Evolutionary conservation across 257 asterid genomes (phyloP).

Genomic region (Gynochthodes officinalis): DNA sequence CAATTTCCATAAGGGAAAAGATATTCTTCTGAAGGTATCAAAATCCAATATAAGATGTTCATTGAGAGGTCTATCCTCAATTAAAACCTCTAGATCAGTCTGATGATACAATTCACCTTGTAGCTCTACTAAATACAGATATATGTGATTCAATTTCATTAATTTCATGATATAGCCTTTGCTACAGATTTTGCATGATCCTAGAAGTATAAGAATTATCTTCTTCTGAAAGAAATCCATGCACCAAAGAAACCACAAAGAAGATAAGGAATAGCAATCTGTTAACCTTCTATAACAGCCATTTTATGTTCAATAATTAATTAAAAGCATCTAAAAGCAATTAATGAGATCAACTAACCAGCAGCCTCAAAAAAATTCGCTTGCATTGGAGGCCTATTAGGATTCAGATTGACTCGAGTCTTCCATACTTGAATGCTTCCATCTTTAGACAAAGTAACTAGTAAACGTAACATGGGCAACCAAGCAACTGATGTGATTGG

Average conservation of each 20-base stretch:
- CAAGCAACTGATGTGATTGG: constrained; percentile 92
- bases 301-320: constrained; percentile 3
- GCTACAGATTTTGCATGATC: neutral
- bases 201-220: neutral
- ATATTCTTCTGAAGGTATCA: neutral
- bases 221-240: neutral
- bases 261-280: neutral
- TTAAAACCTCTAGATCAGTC: neutral
- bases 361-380: constrained; percentile 97
- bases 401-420: constrained; percentile 79
- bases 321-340: constrained; percentile 5
- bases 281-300: neutral
- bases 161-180: neutral
- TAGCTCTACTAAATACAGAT: neutral
- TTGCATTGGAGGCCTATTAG: constrained; percentile 88
- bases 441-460: constrained; percentile 91
- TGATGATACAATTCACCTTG: neutral
- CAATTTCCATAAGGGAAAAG: neutral
- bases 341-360: constrained; percentile 56
- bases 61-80: neutral
- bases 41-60: neutral
- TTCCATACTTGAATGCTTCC: constrained; percentile 97
- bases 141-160: neutral
- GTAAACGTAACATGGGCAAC: constrained; percentile 82
- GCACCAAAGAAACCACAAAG: neutral